Base-by-base conservation (phyloP, 768 basidiomycete species). In the Calocera viscosa region DNA sequence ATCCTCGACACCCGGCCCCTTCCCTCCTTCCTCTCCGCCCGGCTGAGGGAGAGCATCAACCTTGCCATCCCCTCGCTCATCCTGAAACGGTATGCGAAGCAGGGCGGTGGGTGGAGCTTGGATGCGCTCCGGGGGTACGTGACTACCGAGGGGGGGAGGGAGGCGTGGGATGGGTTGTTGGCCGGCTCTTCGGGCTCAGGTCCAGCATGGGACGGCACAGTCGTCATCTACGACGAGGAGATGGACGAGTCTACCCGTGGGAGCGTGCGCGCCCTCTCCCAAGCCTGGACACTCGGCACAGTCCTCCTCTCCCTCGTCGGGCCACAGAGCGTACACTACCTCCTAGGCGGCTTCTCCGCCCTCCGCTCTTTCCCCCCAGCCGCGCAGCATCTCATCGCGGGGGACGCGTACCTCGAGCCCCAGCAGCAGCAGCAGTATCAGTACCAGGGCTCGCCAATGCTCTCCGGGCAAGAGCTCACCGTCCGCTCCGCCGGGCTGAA, bases 61-160 rank as follows among this genome's bases (percentile, higher is more conserved):
- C 81, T 96, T 63, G 88, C 88, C 34, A 89, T 96, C 47, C 93
- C 94, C 0, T 89, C 90, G 28, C 84, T 96, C 72, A 92, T 96
- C 72, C 84, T 94, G 71, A 93, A 92, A 75, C 86, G 93, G 22
- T 87, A 83, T 69, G 81, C 85, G 68, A 90, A 28, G 67, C 70
- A 19, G 71, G 70, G 35, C 64, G 65, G 49, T 26, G 68, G 28
- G 69, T 68, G 1, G 85, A 82, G 34, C 84, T 82, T 69, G 85
- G 83, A 86, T 69, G 81, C 86, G 0, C 78, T 95, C 66, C 84
- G 86, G 64, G 86, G 89, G 72, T 95, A 87, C 73, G 84, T 93
- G 72, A 91, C 88, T 2, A 90, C 90, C 0, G 87, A 91, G 63
- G 78, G 82, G 33, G 89, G 87, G 33, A 88, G 85, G 74, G 77